phyloP scores from a whole-genome alignment of 805 yeast genomes.

The Pichia membranifaciens region DNA sequence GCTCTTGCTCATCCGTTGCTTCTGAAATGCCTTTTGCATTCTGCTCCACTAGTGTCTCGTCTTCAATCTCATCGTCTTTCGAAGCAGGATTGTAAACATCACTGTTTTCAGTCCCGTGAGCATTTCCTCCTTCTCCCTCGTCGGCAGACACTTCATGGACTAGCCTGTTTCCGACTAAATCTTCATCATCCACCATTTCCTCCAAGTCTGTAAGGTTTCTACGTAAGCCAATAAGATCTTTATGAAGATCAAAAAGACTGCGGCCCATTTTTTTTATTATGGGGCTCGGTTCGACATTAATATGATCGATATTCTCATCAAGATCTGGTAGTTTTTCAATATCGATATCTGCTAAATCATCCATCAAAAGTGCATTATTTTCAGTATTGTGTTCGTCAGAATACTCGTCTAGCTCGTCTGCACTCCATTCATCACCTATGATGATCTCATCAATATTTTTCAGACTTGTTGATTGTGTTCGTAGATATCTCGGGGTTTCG shows the following conservation, averaged over 20 bases:
- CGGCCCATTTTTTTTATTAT: constrained; percentile 9
- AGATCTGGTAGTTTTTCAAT: background rate
- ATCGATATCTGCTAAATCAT: background rate
- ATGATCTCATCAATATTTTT: constrained; percentile 7
- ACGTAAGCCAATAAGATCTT: constrained; percentile 7
- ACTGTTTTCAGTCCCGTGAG: background rate
- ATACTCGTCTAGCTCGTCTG: background rate
- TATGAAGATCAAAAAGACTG: constrained; percentile 11
- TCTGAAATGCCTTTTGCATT: background rate
- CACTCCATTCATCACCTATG: constrained; percentile 10
- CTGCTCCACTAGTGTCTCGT: constrained; percentile 14
- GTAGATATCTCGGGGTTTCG: constrained; percentile 23
- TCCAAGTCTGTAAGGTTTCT: constrained; percentile 9
- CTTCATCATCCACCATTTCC: constrained; percentile 6
- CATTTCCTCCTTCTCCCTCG: background rate
- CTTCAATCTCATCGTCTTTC: background rate
- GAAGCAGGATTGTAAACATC: background rate
- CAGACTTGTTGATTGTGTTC: constrained; percentile 10
- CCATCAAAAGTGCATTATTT: background rate
- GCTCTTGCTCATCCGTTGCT: constrained; percentile 12
- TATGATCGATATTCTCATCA: background rate
- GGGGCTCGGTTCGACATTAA: constrained; percentile 13
- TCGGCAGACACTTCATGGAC: background rate
- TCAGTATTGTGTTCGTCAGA: background rate
- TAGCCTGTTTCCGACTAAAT: background rate